phyloP scores from a whole-genome alignment of 106 monocot genomes.

The Amphibolis antarctica region DNA sequence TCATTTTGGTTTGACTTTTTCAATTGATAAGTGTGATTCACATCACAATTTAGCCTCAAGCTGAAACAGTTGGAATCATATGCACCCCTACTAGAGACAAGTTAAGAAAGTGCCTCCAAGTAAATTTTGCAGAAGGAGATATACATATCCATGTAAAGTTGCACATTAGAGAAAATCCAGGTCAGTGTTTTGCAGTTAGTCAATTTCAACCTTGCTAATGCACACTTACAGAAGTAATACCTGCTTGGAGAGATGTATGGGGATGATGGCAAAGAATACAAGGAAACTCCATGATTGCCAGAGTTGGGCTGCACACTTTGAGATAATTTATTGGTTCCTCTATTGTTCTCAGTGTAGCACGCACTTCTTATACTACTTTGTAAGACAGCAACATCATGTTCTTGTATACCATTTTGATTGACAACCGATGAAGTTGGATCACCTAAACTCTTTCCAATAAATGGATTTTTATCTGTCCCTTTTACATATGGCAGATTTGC shows the following conservation, averaged over 20 bases:
- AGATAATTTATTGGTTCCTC: constrained; percentile 22
- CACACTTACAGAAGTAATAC: constrained; percentile 13
- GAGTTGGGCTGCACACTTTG: constrained; percentile 22
- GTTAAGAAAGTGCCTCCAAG: neutral
- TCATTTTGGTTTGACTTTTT: no score
- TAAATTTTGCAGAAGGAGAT: neutral
- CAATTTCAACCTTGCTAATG: neutral
- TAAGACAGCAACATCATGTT: constrained; percentile 24
- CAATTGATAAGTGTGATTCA: no score
- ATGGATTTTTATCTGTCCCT: constrained; percentile 27
- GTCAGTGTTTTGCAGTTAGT: neutral
- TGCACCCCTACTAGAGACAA: no score
- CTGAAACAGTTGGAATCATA: no score
- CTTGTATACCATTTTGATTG: constrained; percentile 29
- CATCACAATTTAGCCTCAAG: no score
- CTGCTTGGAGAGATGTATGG: constrained; percentile 75
- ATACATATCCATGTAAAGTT: neutral
- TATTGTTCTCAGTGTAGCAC: constrained; percentile 16
- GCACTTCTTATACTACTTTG: constrained; percentile 15
- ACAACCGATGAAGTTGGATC: constrained; percentile 23
- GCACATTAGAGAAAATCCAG: neutral
- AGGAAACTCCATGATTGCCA: constrained; percentile 41
- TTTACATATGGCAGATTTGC: constrained; percentile 14
- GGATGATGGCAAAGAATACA: constrained; percentile 62
- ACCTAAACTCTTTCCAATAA: constrained; percentile 13